Conservation (phyloP, 331 rosid species). For the Acacia pycnantha region DNA sequence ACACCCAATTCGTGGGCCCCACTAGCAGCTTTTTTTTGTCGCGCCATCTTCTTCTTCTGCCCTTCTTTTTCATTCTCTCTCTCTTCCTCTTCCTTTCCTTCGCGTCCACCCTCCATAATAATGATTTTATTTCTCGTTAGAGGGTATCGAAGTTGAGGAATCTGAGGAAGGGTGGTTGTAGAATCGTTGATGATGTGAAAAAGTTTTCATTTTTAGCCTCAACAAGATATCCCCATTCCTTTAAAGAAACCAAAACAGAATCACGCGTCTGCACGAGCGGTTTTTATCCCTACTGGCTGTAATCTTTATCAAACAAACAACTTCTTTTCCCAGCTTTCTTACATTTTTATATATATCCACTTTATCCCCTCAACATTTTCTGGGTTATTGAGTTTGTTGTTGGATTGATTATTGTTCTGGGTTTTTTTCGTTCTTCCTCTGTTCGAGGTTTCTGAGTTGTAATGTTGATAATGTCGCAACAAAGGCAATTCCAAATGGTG, state of each 20-base stretch:
- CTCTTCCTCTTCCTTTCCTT: not conserved
- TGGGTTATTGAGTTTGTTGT: constrained; percentile 17
- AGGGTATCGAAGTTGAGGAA: constrained; percentile 56
- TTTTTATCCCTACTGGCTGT: constrained; percentile 31
- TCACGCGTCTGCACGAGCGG: constrained; percentile 22
- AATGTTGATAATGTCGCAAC: constrained; percentile 59
- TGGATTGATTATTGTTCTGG: not conserved
- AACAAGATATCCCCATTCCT: not conserved
- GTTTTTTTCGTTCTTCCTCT: not conserved
- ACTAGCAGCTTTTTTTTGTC: constrained; percentile 1
- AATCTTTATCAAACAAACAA: constrained; percentile 33
- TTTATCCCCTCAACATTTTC: not conserved
- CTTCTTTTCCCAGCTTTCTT: constrained; percentile 26
- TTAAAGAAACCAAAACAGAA: not conserved
- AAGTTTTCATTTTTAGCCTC: constrained; percentile 15
- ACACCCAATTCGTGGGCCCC: constrained; percentile 2
- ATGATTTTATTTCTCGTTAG: constrained; percentile 58
- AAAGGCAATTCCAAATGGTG: constrained; percentile 70
- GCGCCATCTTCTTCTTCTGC: not conserved
- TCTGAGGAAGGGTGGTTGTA: constrained; percentile 44
- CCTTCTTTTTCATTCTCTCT: not conserved
- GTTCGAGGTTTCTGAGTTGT: not conserved
- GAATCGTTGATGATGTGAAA: constrained; percentile 24
- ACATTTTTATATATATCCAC: not conserved
- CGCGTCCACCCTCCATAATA: constrained; percentile 36